Base-by-base conservation (phyloP, 306 rosid genomes). In the Rosa lucieae region DNA sequence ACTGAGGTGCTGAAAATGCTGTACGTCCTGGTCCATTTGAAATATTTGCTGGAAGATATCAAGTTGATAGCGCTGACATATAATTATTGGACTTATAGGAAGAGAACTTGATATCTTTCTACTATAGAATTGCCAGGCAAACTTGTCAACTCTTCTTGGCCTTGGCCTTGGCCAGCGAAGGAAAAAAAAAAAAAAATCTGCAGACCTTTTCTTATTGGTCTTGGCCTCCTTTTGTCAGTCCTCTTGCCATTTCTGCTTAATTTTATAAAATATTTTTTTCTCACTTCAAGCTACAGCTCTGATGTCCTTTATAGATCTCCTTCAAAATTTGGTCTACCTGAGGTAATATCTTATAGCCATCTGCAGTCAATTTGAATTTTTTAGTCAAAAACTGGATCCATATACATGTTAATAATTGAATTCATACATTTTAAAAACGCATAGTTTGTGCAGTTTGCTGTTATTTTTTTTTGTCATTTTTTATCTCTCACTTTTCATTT, bases 221-320 rank as follows among this genome's bases (percentile, higher is more conserved):
- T 67, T 55, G 53, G 63, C 14, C 58, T 44, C 32, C 8, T 49
- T 21, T 73, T 79, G 23, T 63, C 42, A 79, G 66, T 43, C 66
- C 20, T 42, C 32, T 53, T 77, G 48, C 14, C 14, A 4, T 37
- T 8, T 4, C 13, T 59, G 23, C 20, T 78, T 59, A 14, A 14
- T 55, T 17, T 10, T 26, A 5, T 2, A 43, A n/a, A 4, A 26
- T 4, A 8, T 0, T 18, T 48, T 59, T 40, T 6, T 5, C 40
- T 18, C 37, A 18, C 23, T 65, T 18, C 47, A 76, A 72, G 37
- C 67, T 66, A 51, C 52, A 18, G 42, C 52, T 23, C 29, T 21
- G 29, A 40, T 43, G 42, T 23, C 43, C 3, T 42, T 14, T 32
- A 56, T 56, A 4, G 11, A 18, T 26, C 46, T 75, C 5, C 10